Percentiles rank a stretch among this genome's conserved stretches.
These are phyloP conservation scores for Pythium coloratum DNA, from an alignment of 352 stramenopile genomes.

Conservation along the genomic window DNA sequence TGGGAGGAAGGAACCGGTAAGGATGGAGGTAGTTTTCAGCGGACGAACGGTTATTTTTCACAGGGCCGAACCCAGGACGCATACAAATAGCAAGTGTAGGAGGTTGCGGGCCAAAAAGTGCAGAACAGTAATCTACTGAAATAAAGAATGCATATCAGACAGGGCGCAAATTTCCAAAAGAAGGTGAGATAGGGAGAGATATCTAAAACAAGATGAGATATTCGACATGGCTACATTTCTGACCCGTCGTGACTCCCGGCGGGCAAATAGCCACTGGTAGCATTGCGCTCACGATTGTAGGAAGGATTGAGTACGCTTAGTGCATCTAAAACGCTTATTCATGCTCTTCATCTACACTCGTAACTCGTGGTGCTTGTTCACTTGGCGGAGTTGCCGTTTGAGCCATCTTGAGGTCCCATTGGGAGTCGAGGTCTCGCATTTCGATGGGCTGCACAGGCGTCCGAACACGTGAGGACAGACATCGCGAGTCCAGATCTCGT, in stretches of 20 bases:
- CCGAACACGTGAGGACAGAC: not conserved
- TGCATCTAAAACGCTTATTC: too few relatives aligned
- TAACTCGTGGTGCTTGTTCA: not conserved
- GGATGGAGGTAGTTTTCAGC: not conserved
- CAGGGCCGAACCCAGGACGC: not conserved
- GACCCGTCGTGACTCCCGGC: too few relatives aligned
- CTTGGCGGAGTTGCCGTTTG: not conserved
- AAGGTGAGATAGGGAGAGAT: not conserved
- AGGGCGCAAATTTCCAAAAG: not conserved
- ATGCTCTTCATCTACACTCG: not conserved
- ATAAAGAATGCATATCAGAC: not conserved
- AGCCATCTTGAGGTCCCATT: not conserved
- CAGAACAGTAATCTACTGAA: not conserved
- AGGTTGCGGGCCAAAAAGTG: too few relatives aligned
- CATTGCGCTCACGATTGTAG: too few relatives aligned
- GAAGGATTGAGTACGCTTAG: too few relatives aligned
- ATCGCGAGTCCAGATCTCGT: not conserved
- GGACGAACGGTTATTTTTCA: not conserved
- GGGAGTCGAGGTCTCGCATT: constrained; percentile 1
- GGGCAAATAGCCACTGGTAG: too few relatives aligned
- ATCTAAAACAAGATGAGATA: not conserved
- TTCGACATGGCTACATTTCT: not conserved
- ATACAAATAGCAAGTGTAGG: not conserved
- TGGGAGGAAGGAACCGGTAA: not conserved
- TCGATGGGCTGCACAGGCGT: constrained; percentile 3